Base-by-base conservation (phyloP, 257 asterid species). In the Misopates orontium region DNA sequence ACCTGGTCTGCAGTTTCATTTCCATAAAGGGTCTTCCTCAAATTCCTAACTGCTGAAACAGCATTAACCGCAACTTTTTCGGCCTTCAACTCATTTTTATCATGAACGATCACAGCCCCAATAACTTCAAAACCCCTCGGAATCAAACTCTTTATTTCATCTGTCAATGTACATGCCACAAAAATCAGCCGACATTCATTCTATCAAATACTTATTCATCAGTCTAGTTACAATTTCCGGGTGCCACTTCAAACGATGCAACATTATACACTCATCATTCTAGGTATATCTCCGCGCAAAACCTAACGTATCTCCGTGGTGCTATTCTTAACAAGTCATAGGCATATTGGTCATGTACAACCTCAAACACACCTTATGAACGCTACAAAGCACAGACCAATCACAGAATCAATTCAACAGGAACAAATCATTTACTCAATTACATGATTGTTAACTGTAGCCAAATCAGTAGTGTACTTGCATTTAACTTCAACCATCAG, bases 91-190 rank as follows among this genome's bases (percentile, higher is more conserved):
- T 66, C 85, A 55, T 68, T 69, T 64, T 63, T 83, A 56, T 77
- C 66, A 50, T 74, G 76, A 54, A 76, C 81, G 75, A 87, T 71
- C 74, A 87, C 62, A 20, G 87, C 96, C 72, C 98, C 98, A 17
- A 84, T 75, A 18, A 93, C 87, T 72, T 93, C 91, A 60, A 90
- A 84, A 5, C 97, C 98, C 83, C 83, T 82, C 0, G 91, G 96
- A 40, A 87, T 68, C 75, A 93, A 77, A 52, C 82, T 77, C 73
- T 78, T 81, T 62, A 89, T 71, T 60, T 90, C 98, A 77, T 83
- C 98, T 93, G 91, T 53, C 57, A 66, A 32, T 1, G n/a, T 42
- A 59, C 21, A 10, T 16, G 10, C 20, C 64, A 58, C 24, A 24
- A 45, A 36, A 55, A 45, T 54, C n/a, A 13, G 44, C 24, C 7